Evolutionary conservation across 441 rosid genomes (phyloP).

Genomic region (Jatropha podagrica): DNA sequence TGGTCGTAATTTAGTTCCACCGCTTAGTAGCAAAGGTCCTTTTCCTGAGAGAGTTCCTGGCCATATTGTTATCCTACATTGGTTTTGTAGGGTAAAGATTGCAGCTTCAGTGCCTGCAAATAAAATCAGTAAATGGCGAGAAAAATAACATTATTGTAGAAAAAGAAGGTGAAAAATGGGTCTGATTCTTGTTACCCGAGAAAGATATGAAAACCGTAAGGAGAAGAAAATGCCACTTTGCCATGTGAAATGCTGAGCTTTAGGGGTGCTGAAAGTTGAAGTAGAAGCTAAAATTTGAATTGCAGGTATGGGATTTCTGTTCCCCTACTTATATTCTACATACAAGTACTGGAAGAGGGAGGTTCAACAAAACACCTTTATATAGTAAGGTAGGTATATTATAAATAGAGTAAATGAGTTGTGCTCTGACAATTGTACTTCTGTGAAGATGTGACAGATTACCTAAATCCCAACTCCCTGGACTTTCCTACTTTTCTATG

Average conservation of each 20-base stretch:
- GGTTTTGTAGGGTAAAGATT: slow-evolving; percentile 53
- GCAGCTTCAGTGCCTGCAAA: slow-evolving; percentile 30
- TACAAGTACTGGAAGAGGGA: neutral
- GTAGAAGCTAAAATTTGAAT: neutral
- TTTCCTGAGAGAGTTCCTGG: slow-evolving; percentile 77
- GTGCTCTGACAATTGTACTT: slow-evolving; percentile 4
- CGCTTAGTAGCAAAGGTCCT: slow-evolving; percentile 60
- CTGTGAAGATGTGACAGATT: neutral
- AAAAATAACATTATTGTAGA: too few species aligned
- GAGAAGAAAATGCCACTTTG: neutral
- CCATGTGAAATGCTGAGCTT: neutral
- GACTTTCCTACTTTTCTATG: neutral
- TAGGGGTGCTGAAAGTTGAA: neutral
- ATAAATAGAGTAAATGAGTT: neutral
- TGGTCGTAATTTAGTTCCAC: slow-evolving; percentile 51
- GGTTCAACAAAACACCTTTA: slow-evolving; percentile 7
- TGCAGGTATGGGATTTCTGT: neutral
- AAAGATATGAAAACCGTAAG: neutral
- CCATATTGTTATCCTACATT: slow-evolving; percentile 67
- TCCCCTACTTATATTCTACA: neutral
- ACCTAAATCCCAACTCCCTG: neutral
- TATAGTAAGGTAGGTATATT: slow-evolving; percentile 4
- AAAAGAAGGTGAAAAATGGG: neutral
- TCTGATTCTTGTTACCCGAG: neutral
- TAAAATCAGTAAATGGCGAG: neutral